These are phyloP conservation scores for Talaromyces sp. DNA, from an alignment of 2,329 filamentous ascomycete species.

Conservation along the genomic window DNA sequence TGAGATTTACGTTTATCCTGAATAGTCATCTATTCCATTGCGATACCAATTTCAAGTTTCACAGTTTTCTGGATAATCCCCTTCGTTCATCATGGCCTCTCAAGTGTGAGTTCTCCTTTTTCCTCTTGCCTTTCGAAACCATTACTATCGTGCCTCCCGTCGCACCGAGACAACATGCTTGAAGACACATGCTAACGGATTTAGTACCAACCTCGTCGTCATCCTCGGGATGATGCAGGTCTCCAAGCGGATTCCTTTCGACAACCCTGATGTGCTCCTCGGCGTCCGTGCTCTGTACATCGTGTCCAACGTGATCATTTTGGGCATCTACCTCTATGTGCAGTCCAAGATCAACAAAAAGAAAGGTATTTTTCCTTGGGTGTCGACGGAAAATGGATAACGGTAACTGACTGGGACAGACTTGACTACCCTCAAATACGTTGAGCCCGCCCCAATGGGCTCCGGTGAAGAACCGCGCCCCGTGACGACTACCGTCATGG, in stretches of 20 bases:
- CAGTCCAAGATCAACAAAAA: conserved; percentile 87
- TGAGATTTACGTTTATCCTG: neutral
- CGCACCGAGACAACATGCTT: neutral
- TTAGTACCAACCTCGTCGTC: conserved; percentile 87
- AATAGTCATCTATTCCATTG: too few relatives aligned
- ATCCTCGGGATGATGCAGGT: conserved; percentile 98
- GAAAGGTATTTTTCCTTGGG: conserved; percentile 67
- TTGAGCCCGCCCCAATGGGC: conserved; percentile 91
- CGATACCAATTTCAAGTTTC: neutral
- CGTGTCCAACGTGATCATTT: conserved; percentile 77
- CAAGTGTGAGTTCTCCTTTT: conserved; percentile 55
- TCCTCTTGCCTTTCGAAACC: neutral
- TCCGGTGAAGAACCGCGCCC: conserved; percentile 92
- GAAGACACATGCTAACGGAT: conserved; percentile 7
- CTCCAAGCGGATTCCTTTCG: conserved; percentile 91
- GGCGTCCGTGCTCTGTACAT: conserved; percentile 64
- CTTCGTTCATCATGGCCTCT: conserved; percentile 57
- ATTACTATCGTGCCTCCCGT: neutral
- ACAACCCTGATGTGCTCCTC: conserved; percentile 71
- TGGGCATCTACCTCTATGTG: conserved; percentile 79
- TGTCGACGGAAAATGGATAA: neutral
- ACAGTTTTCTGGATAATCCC: neutral
- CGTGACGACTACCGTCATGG: conserved; percentile 92
- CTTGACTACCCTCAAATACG: conserved; percentile 96
- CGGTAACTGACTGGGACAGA: conserved; percentile 53